Evolutionary conservation across 2,329 filamentous ascomycete genomes (phyloP), one percentile per base, ranked within the genome.

Genomic region (Hypoxylon sp.): DNA sequence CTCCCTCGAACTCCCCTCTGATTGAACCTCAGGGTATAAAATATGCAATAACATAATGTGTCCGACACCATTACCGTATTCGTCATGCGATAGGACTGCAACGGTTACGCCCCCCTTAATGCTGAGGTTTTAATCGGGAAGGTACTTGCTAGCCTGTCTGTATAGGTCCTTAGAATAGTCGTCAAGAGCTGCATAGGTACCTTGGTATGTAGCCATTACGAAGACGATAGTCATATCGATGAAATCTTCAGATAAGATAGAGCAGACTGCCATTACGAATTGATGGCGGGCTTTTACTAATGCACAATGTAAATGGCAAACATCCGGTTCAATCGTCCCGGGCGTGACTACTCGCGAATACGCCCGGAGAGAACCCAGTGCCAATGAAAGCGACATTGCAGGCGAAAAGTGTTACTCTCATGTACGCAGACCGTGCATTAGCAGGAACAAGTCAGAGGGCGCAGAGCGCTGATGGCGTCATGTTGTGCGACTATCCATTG

Each of bases 401-500:
- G n/a, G 30, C 14, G 11, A 25, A 11, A 44, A 30, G 22, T 30
- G 14, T 44, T 22, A 5, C 33, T 44, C 14, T 10, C 44, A 31
- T 20, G 20, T 14, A 55, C 20, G 17, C 17, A 51, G 35, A 54
- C 22, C 20, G 4, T 27, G 22, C 30, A 53, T 25, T 33, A 56
- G 22, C 13, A n/a, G 27, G 33, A 40, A 30, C 50, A 37, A 40
- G 44, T 55, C 44, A 57, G 44, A 57, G 30, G 17, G 42, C 33
- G 20, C 25, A 54, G 64, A 48, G 48, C 27, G 31, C 35, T 22
- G n/a, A 56, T 56, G 48, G 35, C 44, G 25, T 48, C 46, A 65
- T 62, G 68, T 10, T 44, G 65, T 70, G 58, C 25, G n/a, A 70
- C 68, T 57, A 27, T n/a, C 54, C 20, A 8, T 60, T 33, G 55